Conservation (phyloP, 768 basidiomycete species). For the Astraeus odoratus region DNA sequence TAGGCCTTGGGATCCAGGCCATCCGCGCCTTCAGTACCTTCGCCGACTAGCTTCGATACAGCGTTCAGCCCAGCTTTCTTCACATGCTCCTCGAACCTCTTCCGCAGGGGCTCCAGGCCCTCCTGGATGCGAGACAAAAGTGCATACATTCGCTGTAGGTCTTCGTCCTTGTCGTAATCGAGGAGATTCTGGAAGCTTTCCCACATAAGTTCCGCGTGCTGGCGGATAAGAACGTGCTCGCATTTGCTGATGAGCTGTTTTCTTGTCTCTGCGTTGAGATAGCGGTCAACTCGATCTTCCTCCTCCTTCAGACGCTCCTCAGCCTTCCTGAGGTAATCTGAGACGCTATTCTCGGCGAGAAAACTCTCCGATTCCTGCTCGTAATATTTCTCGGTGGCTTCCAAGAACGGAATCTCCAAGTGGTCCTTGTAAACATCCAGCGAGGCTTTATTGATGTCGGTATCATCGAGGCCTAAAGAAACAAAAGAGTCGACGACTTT, state of each 20-base stretch:
- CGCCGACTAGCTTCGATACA: slow-evolving; percentile 61
- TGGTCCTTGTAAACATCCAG: slow-evolving; percentile 91
- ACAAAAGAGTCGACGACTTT: slow-evolving; percentile 94
- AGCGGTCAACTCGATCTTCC: slow-evolving; percentile 90
- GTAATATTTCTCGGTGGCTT: slow-evolving; percentile 87
- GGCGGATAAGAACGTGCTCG: slow-evolving; percentile 87
- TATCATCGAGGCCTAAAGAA: slow-evolving; percentile 89
- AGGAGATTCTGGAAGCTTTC: slow-evolving; percentile 86
- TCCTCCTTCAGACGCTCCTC: slow-evolving; percentile 91
- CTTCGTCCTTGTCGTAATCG: slow-evolving; percentile 92
- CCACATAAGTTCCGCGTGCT: slow-evolving; percentile 81
- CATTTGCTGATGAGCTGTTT: slow-evolving; percentile 76
- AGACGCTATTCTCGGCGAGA: slow-evolving; percentile 80
- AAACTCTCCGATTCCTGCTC: slow-evolving; percentile 87
- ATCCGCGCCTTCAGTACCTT: slow-evolving; percentile 48
- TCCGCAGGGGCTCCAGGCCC: slow-evolving; percentile 84
- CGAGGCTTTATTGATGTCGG: slow-evolving; percentile 86
- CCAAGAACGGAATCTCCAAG: slow-evolving; percentile 85
- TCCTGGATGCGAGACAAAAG: slow-evolving; percentile 86
- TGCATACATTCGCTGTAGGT: slow-evolving; percentile 91
- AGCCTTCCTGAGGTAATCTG: slow-evolving; percentile 93
- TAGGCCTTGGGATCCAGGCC: slow-evolving; percentile 88
- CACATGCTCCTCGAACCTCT: slow-evolving; percentile 93
- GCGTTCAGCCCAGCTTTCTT: slow-evolving; percentile 82
- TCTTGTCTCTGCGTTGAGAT: slow-evolving; percentile 83